Percentiles rank a stretch among this genome's conserved stretches.
Conservation (phyloP, 2,329 filamentous ascomycete species). For the Sporothrix globosa region DNA sequence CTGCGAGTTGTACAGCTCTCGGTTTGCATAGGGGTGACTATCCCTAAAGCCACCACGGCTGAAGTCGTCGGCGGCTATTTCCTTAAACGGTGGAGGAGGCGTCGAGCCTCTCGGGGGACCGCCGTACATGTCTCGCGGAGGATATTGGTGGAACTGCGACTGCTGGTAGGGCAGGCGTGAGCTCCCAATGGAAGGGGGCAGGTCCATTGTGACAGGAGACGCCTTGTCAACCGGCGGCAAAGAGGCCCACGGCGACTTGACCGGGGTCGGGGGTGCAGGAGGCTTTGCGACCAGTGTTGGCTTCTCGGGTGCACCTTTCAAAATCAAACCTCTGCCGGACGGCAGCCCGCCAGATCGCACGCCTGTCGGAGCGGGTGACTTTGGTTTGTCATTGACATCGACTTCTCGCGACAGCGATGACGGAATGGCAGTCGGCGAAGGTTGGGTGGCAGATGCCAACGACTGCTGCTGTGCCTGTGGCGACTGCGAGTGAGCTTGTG, state of each 20-base stretch:
- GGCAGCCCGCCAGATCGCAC: constrained; percentile 53
- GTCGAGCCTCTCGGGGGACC: constrained; percentile 30
- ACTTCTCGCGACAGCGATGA: constrained; percentile 37
- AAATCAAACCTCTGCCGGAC: constrained; percentile 63
- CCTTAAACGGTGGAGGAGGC: constrained; percentile 62
- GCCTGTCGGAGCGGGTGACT: constrained; percentile 47
- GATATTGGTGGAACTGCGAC: constrained; percentile 34
- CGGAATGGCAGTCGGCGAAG: constrained; percentile 3
- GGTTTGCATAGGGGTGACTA: constrained; percentile 60
- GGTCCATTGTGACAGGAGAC: constrained; percentile 68
- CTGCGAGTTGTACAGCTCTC: constrained; percentile 92
- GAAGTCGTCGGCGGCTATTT: constrained; percentile 94
- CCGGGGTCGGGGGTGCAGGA: constrained; percentile 65
- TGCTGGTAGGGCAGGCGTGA: constrained; percentile 27
- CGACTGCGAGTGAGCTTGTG: not conserved
- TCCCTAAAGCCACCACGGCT: constrained; percentile 82
- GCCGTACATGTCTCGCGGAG: constrained; percentile 59
- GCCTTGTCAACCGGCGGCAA: constrained; percentile 83
- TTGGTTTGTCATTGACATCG: constrained; percentile 49
- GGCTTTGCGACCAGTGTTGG: constrained; percentile 74
- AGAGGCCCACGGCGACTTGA: constrained; percentile 89
- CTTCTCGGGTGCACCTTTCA: constrained; percentile 71
- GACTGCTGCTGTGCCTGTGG: constrained; percentile 33
- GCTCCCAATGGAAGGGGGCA: constrained; percentile 41
- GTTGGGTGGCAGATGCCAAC: constrained; percentile 23